Evolutionary conservation across 2,329 filamentous ascomycete species (phyloP), one percentile per base, ranked within the genome.

Genomic region (Trichoderma sp.): DNA sequence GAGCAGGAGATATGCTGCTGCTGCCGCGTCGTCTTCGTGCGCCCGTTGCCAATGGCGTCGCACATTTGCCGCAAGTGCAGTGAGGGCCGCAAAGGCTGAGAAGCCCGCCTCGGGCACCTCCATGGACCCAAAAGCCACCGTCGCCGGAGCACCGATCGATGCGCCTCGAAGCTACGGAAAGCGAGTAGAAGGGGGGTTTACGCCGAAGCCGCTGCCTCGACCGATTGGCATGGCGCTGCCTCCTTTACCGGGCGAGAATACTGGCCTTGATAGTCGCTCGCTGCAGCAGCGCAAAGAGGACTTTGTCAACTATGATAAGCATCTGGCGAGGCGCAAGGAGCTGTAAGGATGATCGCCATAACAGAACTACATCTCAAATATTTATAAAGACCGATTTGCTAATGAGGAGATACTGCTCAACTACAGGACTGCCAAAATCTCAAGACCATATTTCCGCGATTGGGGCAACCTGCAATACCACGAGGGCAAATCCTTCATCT

Each of bases 391-490:
- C 16, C 40, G 5, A 64, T 31, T 27, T 33, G 61, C 68, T 56
- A 27, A 75, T 21, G 24, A 4, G 4, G 16, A 21, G 5, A 27
- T 16, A 24, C 4, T n/a, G 24, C 6, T 57, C 14, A 11, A 52
- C 27, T 33, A 11, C 29, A 93, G 91, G 66, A 92, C 92, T 56
- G 86, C 88, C 73, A 89, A 93, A 78, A 90, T 96, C 76, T 84
- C 90, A 24, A 92, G 92, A 70, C 94, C 95, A 2, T 99, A 99
- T 81, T 99, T 97, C 83, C 92, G 94, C 79, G 95, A 99, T 85
- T 97, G 94, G 92, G 88, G 88, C 70, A 96, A 96, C 81, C 87
- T 97, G 80, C 85, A 86, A 64, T 87, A 90, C 73, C 90, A 96
- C 81, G 89, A 94, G 75, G 96, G 96, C 76, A 99, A 99, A 81